Evolutionary conservation across 2,329 filamentous ascomycete genomes (phyloP).

Genomic region (Hymenoscyphus fructigenus): DNA sequence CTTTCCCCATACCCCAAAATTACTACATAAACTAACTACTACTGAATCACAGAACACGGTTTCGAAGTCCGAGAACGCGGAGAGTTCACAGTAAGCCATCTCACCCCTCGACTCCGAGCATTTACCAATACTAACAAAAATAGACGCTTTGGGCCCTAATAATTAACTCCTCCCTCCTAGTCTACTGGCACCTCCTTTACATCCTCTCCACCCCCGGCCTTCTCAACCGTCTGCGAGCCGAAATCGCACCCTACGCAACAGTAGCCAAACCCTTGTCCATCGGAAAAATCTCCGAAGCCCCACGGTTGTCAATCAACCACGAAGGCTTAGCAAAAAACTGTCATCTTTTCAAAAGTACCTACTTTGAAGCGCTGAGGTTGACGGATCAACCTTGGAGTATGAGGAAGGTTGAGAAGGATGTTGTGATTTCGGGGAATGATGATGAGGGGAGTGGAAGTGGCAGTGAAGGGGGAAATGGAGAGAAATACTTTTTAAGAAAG

Average conservation of each 20-base stretch:
- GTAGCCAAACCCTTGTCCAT: constrained; percentile 36
- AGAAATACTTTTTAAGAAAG: constrained; percentile 40
- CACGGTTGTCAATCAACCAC: constrained; percentile 42
- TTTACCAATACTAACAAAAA: background rate
- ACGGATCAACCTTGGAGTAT: constrained; percentile 44
- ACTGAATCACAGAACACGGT: constrained; percentile 31
- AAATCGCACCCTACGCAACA: constrained; percentile 44
- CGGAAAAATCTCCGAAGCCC: constrained; percentile 34
- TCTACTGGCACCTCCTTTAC: constrained; percentile 52
- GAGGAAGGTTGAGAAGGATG: constrained; percentile 41
- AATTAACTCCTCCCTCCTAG: constrained; percentile 50
- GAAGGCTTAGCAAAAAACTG: constrained; percentile 44
- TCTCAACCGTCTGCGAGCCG: constrained; percentile 43
- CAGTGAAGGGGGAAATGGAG: constrained; percentile 25
- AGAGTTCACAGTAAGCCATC: constrained; percentile 42
- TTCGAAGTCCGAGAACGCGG: constrained; percentile 41
- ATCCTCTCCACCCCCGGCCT: constrained; percentile 44
- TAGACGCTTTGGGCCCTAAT: constrained; percentile 54
- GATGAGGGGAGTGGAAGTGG: background rate
- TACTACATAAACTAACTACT: constrained; percentile 12
- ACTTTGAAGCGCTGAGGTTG: constrained; percentile 47
- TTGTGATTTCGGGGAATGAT: constrained; percentile 20
- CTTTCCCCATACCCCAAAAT: constrained; percentile 10
- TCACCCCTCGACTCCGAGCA: background rate
- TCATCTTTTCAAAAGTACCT: constrained; percentile 45